phyloP scores from a whole-genome alignment of 192 early-diverging fungal genomes.

The Podila verticillata region DNA sequence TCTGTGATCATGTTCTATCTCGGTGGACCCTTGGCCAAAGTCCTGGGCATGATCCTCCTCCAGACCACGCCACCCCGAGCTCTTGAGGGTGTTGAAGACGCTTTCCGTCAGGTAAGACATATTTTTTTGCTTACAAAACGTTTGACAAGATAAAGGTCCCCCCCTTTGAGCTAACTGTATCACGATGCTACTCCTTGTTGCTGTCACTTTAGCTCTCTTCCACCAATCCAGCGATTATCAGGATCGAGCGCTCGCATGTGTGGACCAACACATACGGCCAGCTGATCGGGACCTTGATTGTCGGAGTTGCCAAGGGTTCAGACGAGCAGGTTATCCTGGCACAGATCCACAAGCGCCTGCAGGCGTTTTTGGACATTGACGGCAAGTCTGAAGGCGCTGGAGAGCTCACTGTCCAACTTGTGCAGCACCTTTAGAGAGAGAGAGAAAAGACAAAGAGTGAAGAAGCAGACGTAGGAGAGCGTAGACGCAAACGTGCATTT shows the following conservation, averaged over 20 bases:
- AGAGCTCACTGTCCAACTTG: conserved; percentile 61
- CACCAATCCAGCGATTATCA: conserved; percentile 53
- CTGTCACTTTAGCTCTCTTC: conserved; percentile 1
- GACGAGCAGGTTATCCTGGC: conserved; percentile 61
- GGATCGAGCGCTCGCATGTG: conserved; percentile 59
- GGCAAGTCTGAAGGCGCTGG: conserved; percentile 45
- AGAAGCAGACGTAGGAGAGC: background rate
- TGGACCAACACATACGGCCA: conserved; percentile 67
- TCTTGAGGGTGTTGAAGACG: conserved; percentile 53
- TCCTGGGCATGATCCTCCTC: conserved; percentile 59
- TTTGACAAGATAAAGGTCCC: background rate
- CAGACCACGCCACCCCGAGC: conserved; percentile 62
- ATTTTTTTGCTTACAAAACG: background rate
- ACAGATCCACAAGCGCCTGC: conserved; percentile 55
- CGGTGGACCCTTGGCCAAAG: conserved; percentile 57
- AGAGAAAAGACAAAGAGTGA: background rate
- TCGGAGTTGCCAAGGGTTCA: conserved; percentile 54
- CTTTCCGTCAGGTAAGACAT: conserved; percentile 52
- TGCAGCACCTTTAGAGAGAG: conserved; percentile 12
- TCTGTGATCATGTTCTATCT: conserved; percentile 59
- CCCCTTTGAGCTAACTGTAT: background rate
- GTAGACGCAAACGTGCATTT: background rate
- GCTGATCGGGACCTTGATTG: conserved; percentile 57
- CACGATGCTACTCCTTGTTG: too few relatives aligned
- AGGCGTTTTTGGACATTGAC: conserved; percentile 49